These are phyloP conservation scores for Xanthoconium purpureum DNA, from an alignment of 768 basidiomycete genomes.

Conservation along the genomic window DNA sequence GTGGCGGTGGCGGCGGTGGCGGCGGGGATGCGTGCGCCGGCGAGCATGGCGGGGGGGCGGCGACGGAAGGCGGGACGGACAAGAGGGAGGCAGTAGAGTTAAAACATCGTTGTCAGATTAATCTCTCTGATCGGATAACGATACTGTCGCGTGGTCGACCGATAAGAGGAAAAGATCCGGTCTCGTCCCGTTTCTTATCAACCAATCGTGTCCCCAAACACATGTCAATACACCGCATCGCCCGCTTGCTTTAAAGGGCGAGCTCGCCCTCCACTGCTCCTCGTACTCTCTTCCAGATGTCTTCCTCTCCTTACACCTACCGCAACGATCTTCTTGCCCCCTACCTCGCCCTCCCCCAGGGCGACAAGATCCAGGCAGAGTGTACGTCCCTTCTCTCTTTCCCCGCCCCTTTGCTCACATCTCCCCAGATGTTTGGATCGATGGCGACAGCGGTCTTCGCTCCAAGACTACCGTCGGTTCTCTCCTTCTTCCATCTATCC, in stretches of 20 bases:
- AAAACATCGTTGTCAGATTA: not conserved
- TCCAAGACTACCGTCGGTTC: conserved; percentile 88
- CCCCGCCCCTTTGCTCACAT: conserved; percentile 5
- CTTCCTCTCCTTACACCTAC: conserved; percentile 43
- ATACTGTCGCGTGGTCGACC: conserved; percentile 2
- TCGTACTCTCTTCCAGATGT: conserved; percentile 14
- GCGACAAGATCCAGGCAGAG: conserved; percentile 92
- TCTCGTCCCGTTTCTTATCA: conserved; percentile 21
- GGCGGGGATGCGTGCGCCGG: conserved; percentile 35
- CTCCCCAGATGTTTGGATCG: conserved; percentile 90
- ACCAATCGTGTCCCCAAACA: conserved; percentile 30
- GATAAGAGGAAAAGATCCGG: conserved; percentile 2
- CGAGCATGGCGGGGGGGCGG: conserved; percentile 58
- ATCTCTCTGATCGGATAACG: not conserved
- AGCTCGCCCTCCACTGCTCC: not conserved
- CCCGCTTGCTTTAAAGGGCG: conserved; percentile 24
- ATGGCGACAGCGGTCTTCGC: conserved; percentile 90
- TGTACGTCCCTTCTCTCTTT: conserved; percentile 45
- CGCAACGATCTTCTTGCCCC: conserved; percentile 85
- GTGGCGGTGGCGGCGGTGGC: conserved; percentile 24
- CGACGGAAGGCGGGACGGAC: conserved; percentile 55
- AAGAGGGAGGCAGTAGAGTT: conserved; percentile 31
- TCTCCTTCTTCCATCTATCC: not conserved
- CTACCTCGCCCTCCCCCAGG: conserved; percentile 86
- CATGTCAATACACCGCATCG: conserved; percentile 20